Conservation (phyloP, 768 basidiomycete species). For the Agrocybe pediades region DNA sequence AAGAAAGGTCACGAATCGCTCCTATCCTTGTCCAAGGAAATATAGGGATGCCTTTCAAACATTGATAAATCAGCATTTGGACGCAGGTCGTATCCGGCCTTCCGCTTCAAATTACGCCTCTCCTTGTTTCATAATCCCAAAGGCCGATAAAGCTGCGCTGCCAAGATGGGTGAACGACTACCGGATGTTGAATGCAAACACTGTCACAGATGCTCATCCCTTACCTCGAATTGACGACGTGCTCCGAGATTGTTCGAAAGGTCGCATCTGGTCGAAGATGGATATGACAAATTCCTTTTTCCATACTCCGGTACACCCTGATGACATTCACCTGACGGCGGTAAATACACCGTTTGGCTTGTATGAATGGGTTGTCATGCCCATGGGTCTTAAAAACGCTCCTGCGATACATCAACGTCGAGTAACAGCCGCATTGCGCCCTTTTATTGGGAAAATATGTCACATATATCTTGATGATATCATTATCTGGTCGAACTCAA, state of each 20-base stretch:
- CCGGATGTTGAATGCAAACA: constrained; percentile 15
- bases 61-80: constrained; percentile 33
- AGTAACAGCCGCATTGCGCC: constrained; percentile 31
- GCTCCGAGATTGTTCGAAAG: constrained; percentile 32
- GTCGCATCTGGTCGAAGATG: constrained; percentile 35
- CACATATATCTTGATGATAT: constrained; percentile 49
- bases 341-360: constrained; percentile 26
- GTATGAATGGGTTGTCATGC: constrained; percentile 42
- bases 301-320: constrained; percentile 22
- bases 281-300: constrained; percentile 30
- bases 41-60: constrained; percentile 33
- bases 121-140: constrained; percentile 39
- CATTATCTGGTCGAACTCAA: constrained; percentile 40
- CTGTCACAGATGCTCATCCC: constrained; percentile 17
- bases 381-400: constrained; percentile 30
- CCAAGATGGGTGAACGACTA: constrained; percentile 35
- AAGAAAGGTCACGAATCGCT: constrained; percentile 19
- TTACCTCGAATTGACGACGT: constrained; percentile 14
- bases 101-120: constrained; percentile 31
- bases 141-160: constrained; percentile 23
- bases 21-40: constrained; percentile 34
- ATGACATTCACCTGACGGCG: constrained; percentile 20
- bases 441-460: constrained; percentile 40
- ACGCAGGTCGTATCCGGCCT: constrained; percentile 28
- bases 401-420: constrained; percentile 29